Conservation (phyloP, 352 stramenopile species). For the Pythium myriotylum region DNA sequence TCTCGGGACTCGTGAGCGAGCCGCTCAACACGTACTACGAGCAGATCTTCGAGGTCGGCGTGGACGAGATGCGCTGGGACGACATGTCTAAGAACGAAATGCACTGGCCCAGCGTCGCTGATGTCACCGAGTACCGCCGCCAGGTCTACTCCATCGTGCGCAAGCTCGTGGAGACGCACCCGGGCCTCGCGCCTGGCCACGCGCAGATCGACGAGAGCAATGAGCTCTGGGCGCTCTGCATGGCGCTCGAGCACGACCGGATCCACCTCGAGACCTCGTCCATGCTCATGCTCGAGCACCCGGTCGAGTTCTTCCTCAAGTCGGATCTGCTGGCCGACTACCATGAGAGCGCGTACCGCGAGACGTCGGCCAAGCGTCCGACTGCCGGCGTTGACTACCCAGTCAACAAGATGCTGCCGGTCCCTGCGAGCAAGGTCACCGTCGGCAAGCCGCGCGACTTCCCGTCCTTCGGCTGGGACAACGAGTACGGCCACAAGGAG, state of each 20-base stretch:
- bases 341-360: slow-evolving; percentile 65
- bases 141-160: slow-evolving; percentile 91
- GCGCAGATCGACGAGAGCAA: slow-evolving; percentile 79
- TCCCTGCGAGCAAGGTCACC: slow-evolving; percentile 63
- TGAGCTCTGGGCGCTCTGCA: slow-evolving; percentile 94
- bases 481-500: slow-evolving; percentile 94
- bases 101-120: slow-evolving; percentile 89
- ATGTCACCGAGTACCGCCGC: slow-evolving; percentile 93
- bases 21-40: slow-evolving; percentile 95
- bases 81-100: slow-evolving; percentile 98
- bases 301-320: slow-evolving; percentile 86
- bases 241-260: slow-evolving; percentile 96
- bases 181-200: slow-evolving; percentile 73
- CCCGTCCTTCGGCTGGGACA: slow-evolving; percentile 97
- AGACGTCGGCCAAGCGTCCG: slow-evolving; percentile 43
- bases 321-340: slow-evolving; percentile 86
- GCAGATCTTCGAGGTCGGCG: slow-evolving; percentile 96
- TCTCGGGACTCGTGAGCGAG: slow-evolving; percentile 87
- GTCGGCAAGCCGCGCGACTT: slow-evolving; percentile 93
- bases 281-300: slow-evolving; percentile 94
- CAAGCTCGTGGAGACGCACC: slow-evolving; percentile 88
- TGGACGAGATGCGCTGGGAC: slow-evolving; percentile 99
- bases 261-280: slow-evolving; percentile 98
- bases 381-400: slow-evolving; percentile 87
- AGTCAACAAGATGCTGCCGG: slow-evolving; percentile 85